Conservation (phyloP, 2,329 filamentous ascomycete genomes). For the Metarhizium anisopliae region DNA sequence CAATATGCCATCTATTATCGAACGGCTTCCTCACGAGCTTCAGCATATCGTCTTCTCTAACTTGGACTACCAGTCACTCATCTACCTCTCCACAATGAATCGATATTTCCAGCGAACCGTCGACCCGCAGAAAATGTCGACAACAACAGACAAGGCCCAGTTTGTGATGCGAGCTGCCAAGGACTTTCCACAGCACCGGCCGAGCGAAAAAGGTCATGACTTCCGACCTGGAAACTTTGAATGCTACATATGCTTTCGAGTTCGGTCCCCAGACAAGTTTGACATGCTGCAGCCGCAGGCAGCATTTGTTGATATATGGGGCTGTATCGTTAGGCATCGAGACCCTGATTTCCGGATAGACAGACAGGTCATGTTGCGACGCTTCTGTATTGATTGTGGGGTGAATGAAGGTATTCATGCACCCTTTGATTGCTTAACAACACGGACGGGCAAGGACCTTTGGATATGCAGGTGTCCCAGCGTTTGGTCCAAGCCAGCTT, state of each 20-base stretch:
- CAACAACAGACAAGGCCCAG: slow-evolving; percentile 25
- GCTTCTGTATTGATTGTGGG: slow-evolving; percentile 34
- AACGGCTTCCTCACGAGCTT: slow-evolving; percentile 25
- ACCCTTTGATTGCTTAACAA: slow-evolving; percentile 27
- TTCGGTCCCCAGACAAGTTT: slow-evolving; percentile 29
- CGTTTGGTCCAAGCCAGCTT: slow-evolving; percentile 27
- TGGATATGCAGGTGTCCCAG: slow-evolving; percentile 30
- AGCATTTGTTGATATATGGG: slow-evolving; percentile 22
- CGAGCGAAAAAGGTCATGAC: slow-evolving; percentile 25
- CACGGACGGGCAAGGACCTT: slow-evolving; percentile 26
- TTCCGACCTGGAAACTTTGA: slow-evolving; percentile 32
- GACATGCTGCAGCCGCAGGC: slow-evolving; percentile 25
- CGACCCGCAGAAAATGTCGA: slow-evolving; percentile 25
- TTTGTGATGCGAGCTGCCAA: slow-evolving; percentile 33
- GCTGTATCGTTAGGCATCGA: slow-evolving; percentile 20
- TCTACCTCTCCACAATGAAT: slow-evolving; percentile 28
- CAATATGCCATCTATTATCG: slow-evolving; percentile 18
- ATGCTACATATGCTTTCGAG: slow-evolving; percentile 32
- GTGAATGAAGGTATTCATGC: slow-evolving; percentile 27
- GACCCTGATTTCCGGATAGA: slow-evolving; percentile 17
- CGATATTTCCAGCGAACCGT: slow-evolving; percentile 23
- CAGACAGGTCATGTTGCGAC: slow-evolving; percentile 23
- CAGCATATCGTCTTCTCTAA: slow-evolving; percentile 23
- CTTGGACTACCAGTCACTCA: slow-evolving; percentile 32
- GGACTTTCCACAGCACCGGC: slow-evolving; percentile 30